Evolutionary conservation across 371 early-diverging fungal species (phyloP).

Genomic region (Lichtheimia ramosa): DNA sequence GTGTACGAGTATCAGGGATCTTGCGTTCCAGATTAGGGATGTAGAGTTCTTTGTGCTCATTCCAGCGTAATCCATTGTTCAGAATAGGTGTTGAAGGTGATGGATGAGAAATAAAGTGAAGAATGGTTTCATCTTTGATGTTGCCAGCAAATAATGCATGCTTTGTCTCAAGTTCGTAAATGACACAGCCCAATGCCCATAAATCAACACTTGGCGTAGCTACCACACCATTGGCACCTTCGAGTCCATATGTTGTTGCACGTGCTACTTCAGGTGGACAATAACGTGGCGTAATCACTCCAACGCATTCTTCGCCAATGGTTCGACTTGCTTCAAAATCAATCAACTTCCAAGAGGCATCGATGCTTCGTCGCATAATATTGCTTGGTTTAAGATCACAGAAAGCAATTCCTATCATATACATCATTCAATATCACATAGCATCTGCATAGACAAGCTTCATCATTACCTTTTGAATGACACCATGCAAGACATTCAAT

Average conservation of each 20-base stretch:
- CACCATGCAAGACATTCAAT: slow-evolving; percentile 35
- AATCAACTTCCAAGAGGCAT: slow-evolving; percentile 38
- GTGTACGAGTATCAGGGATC: slow-evolving; percentile 32
- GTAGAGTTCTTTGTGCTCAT: slow-evolving; percentile 43
- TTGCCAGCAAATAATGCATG: slow-evolving; percentile 39
- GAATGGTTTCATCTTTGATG: slow-evolving; percentile 50
- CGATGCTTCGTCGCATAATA: slow-evolving; percentile 28
- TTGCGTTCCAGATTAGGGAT: slow-evolving; percentile 43
- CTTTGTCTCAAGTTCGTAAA: slow-evolving; percentile 49
- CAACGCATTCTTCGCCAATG: slow-evolving; percentile 33
- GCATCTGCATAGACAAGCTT: too few species aligned
- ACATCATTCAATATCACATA: background rate
- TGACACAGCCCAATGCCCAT: slow-evolving; percentile 50
- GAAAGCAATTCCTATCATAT: slow-evolving; percentile 25
- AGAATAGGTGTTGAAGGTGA: slow-evolving; percentile 48
- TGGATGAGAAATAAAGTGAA: slow-evolving; percentile 51
- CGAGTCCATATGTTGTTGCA: slow-evolving; percentile 49
- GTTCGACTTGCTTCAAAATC: slow-evolving; percentile 51
- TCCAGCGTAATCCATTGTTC: slow-evolving; percentile 51
- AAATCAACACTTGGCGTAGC: slow-evolving; percentile 48
- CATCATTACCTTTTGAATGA: slow-evolving; percentile 17
- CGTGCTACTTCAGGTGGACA: slow-evolving; percentile 49
- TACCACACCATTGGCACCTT: slow-evolving; percentile 50
- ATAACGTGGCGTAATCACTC: slow-evolving; percentile 27
- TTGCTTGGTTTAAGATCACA: slow-evolving; percentile 41